Base-by-base conservation (phyloP, 192 early-diverging fungal species). In the Allomyces arbusculus region DNA sequence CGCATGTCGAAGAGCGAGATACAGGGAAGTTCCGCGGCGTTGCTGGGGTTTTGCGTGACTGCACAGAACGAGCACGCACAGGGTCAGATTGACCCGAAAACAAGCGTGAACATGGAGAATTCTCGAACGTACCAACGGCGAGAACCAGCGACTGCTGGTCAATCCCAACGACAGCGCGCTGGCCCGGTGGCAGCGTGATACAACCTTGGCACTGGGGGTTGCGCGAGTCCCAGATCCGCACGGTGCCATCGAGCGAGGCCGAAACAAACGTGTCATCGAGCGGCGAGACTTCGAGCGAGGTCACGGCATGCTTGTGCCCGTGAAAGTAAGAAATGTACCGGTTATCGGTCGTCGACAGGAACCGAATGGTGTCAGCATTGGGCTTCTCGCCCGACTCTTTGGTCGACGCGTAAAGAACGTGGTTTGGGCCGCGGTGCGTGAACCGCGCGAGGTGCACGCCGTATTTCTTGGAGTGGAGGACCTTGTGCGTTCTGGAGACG, bases 341-440 rank as follows among this genome's bases (percentile, higher is more conserved):
- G 76, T 98, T 98, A 44, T 93, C 92, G 67, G 94, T 89, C n/a
- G 90, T 72, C 22, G 91, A 95, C 44, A 97, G 75, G 72, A 96
- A 98, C 68, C 95, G 76, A 43, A 98, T 86, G 0, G 87, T 87
- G 61, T 20, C 24, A 10, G 66, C 61, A 2, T 25, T 26, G 23
- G 44, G 61, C n/a, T 40, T 11, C 62, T 70, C 75, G 88, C 87
- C 80, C 75, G 94, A 87, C 70, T 89, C 86, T 70, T 98, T 98
- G 66, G 92, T 95, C 7, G 94, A 96, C 10, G 90, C 88, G 71
- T 96, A 88, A 25, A 95, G 78, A 26, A 97, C 82, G 69, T 79
- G 87, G 22, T 82, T 87, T 10, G 75, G 68, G 61, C 50, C 50
- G 50, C 81, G 76, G 73, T 92, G 90, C 14, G 94, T 94, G 68